phyloP scores from a whole-genome alignment of 2,329 filamentous ascomycete species.

The Cercospora janseana region DNA sequence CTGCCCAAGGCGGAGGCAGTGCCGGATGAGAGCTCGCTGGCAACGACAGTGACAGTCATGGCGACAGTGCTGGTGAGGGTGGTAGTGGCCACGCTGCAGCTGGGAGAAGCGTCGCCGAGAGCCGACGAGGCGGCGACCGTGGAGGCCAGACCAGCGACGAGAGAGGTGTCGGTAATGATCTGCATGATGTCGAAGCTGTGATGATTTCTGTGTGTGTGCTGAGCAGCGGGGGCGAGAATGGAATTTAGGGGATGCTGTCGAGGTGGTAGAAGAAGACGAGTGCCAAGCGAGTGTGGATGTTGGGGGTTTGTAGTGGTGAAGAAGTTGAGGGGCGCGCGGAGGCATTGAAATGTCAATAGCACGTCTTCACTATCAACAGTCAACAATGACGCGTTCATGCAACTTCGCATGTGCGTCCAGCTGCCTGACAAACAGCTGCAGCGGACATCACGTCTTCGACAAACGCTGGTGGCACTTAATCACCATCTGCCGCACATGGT shows the following conservation, averaged over 20 bases:
- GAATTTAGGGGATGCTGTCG: neutral
- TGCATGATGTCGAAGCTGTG: neutral
- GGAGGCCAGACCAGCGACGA: conserved; percentile 7
- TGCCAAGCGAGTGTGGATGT: neutral
- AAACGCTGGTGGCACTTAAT: conserved; percentile 10
- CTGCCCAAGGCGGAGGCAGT: neutral
- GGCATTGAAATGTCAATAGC: neutral
- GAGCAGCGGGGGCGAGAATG: neutral
- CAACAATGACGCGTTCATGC: neutral
- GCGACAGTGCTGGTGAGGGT: conserved; percentile 9
- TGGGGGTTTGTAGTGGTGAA: conserved; percentile 4
- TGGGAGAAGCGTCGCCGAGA: neutral
- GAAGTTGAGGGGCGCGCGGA: neutral
- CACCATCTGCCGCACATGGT: conserved; percentile 10
- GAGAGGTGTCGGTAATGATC: conserved; percentile 6
- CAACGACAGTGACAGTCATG: conserved; percentile 11
- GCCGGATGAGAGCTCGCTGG: neutral
- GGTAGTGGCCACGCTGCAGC: conserved; percentile 8
- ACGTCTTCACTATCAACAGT: neutral
- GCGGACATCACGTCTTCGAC: neutral
- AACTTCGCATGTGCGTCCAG: neutral
- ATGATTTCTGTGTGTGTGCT: neutral
- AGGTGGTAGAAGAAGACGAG: neutral
- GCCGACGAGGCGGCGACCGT: conserved; percentile 6
- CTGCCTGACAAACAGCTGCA: neutral